These are phyloP conservation scores for Irpex sp. DNA, from an alignment of 1,284 basidiomycete genomes.

Conservation along the genomic window DNA sequence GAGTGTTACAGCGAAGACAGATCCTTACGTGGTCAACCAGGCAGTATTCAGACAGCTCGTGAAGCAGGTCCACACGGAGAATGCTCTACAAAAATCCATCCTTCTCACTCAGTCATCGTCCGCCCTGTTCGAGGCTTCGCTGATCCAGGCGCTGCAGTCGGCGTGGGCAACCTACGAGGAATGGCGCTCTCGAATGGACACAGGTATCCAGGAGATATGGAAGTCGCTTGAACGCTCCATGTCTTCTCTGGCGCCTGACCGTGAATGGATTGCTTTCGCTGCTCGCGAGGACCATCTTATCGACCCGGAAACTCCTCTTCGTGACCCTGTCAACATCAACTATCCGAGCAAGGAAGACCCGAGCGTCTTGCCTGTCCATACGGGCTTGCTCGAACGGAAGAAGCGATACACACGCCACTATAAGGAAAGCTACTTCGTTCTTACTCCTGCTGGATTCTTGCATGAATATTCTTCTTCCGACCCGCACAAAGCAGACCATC, in stretches of 20 bases:
- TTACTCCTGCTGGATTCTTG: constrained; percentile 93
- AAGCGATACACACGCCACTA: constrained; percentile 93
- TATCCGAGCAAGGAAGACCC: constrained; percentile 96
- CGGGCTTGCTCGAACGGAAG: constrained; percentile 92
- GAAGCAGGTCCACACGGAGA: constrained; percentile 95
- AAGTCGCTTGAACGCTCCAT: constrained; percentile 73
- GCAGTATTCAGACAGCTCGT: constrained; percentile 84
- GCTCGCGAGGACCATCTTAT: constrained; percentile 93
- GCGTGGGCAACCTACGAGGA: constrained; percentile 98
- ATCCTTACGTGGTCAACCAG: constrained; percentile 84
- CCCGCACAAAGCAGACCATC: constrained; percentile 59
- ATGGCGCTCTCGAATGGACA: constrained; percentile 88
- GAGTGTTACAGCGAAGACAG: constrained; percentile 75
- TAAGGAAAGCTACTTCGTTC: constrained; percentile 86
- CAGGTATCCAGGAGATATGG: constrained; percentile 80
- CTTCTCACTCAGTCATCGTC: constrained; percentile 99
- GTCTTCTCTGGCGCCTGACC: constrained; percentile 82
- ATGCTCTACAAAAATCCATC: constrained; percentile 96
- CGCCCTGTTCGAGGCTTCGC: constrained; percentile 95
- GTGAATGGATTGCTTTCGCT: constrained; percentile 96
- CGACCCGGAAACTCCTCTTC: constrained; percentile 92
- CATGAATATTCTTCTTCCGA: constrained; percentile 89
- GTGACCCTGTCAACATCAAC: constrained; percentile 74
- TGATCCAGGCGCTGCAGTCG: constrained; percentile 92
- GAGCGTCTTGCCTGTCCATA: constrained; percentile 83